These are phyloP conservation scores for Leccinum subtestaceum DNA, from an alignment of 768 basidiomycete species.

Conservation along the genomic window DNA sequence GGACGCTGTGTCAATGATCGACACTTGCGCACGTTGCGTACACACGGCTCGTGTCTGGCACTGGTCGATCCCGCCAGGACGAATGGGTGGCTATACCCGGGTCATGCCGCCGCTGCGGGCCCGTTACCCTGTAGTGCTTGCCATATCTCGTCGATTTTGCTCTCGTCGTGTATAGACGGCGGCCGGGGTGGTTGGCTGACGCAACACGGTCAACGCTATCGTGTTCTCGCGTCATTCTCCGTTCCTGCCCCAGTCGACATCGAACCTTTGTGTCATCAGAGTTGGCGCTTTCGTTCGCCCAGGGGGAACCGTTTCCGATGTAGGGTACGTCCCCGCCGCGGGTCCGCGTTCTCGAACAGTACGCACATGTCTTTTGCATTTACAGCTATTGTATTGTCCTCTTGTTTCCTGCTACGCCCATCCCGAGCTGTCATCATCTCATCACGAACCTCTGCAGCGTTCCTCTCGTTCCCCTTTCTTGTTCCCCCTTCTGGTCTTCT, in stretches of 20 bases:
- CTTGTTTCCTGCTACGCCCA: not conserved
- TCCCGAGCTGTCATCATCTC: not conserved
- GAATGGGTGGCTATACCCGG: not conserved
- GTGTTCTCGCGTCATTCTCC: not conserved
- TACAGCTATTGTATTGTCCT: not conserved
- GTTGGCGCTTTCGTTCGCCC: not conserved
- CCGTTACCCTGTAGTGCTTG: not conserved
- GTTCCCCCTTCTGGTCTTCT: not conserved
- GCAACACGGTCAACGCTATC: not conserved
- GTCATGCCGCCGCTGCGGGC: not conserved
- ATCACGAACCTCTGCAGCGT: not conserved
- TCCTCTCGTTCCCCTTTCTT: not conserved
- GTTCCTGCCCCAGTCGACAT: too few relatives aligned
- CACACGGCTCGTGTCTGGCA: not conserved
- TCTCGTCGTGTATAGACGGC: not conserved
- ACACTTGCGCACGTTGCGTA: not conserved
- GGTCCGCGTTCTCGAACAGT: not conserved
- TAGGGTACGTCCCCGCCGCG: not conserved
- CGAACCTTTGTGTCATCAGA: not conserved
- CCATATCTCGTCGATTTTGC: not conserved
- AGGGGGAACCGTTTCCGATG: not conserved
- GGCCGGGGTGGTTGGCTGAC: not conserved
- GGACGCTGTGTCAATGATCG: slow-evolving; percentile 2
- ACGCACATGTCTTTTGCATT: not conserved
- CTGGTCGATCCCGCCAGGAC: not conserved